These are phyloP conservation scores for Tolypocladium paradoxum DNA, from an alignment of 2,329 filamentous ascomycete species.

Conservation along the genomic window DNA sequence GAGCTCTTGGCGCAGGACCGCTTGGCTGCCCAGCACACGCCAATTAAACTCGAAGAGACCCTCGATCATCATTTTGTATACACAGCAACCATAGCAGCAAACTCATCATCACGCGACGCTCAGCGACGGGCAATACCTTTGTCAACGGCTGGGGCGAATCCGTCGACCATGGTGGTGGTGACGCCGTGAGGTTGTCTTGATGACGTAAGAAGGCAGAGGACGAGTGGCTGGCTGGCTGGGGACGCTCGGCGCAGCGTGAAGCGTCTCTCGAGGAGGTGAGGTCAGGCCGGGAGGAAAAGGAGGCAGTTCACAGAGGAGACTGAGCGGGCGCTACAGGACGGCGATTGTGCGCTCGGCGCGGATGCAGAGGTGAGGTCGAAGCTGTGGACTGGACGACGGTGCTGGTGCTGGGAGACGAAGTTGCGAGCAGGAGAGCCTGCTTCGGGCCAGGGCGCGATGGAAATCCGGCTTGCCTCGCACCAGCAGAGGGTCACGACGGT, in stretches of 20 bases:
- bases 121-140: slow-evolving; percentile 19
- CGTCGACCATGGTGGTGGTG: slow-evolving; percentile 23
- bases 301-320: neutral
- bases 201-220: slow-evolving; percentile 8
- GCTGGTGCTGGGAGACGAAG: neutral
- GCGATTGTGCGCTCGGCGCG: neutral
- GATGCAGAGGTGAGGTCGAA: neutral
- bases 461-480: neutral
- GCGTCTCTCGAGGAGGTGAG: neutral
- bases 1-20: neutral
- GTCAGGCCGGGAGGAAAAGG: neutral
- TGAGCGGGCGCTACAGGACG: neutral
- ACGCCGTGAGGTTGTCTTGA: slow-evolving; percentile 10
- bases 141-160: slow-evolving; percentile 22
- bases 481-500: neutral
- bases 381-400: too few relatives aligned
- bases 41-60: neutral
- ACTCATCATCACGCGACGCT: neutral
- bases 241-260: neutral
- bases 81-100: neutral
- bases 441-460: neutral
- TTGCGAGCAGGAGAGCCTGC: neutral
- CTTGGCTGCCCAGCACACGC: neutral
- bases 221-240: neutral
- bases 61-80: too few relatives aligned